Evolutionary conservation across 2,329 filamentous ascomycete species (phyloP), one percentile per base, ranked within the genome.

Genomic region (Fusarium sacchari): DNA sequence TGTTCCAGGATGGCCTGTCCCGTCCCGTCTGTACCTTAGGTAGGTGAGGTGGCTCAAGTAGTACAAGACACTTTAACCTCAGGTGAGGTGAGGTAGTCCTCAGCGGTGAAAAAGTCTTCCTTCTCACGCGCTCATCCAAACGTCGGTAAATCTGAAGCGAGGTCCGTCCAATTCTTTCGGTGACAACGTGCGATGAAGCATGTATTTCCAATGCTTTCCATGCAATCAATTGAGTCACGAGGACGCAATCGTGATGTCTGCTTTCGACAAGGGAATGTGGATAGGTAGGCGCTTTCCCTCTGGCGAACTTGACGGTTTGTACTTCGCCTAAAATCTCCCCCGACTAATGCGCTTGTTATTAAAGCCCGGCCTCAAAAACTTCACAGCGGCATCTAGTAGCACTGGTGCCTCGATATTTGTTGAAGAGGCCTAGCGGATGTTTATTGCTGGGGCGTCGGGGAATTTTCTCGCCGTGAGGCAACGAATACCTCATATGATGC

Each of bases 61-160:
- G 42, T 32, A 43, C 36, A 62, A 68, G 55, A 30, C 52, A 60
- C 28, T 60, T 67, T 26, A 50, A 40, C 40, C 46, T 67, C 14
- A 37, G 37, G 40, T 39, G 60, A 59, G 46, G 36, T 26, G 44
- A 50, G 36, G 28, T 43, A 53, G 34, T 49, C n/a, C 60, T 60
- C 70, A 73, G 67, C 59, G 43, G 49, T 68, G 58, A 71, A 64
- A 60, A 52, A 47, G 46, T 49, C 50, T 56, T 46, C 34, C 47
- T 71, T 43, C 50, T 64, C 50, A 42, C 30, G 46, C 66, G 30
- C 57, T 64, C 40, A 49, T 42, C 39, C 50, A 40, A 40, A 40
- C 22, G 28, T 47, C 43, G 57, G 40, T 39, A 36, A 62, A 56
- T n/a, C n/a, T 42, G 32, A 44, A 40, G 46, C 40, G 44, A 55